Base-by-base conservation (phyloP, 768 basidiomycete genomes). In the Lactifluus hygrophoroides region DNA sequence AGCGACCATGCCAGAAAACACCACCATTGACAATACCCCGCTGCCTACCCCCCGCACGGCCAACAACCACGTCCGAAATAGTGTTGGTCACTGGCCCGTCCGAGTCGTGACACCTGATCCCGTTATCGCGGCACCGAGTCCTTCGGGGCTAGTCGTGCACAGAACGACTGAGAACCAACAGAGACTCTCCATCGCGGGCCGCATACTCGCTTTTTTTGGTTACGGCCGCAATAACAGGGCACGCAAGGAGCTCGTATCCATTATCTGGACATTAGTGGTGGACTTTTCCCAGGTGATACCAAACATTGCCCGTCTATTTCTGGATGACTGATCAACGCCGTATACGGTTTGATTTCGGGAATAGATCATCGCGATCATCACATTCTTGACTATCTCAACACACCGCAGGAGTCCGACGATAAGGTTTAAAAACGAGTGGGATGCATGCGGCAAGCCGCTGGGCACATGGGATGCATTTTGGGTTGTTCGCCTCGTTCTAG, bases 401-500 rank as follows among this genome's bases (percentile, higher is more conserved):
- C 68, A 72, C 28, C 72, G 73, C 25, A 71, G 72, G 61, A 85
- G 80, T 61, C 80, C 79, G 2, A 73, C 69, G 0, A 47, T 73
- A 37, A 67, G 69, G 2, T 61, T 56, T 3, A 53, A 72, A 40
- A 77, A 74, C 48, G 86, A 88, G 70, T 85, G 85, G 75, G 64
- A 71, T 25, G 83, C 83, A 0, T 88, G 86, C 62, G 75, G 75
- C 44, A 76, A 81, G 17, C 86, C 86, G 8, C 68, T 88, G 25
- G 86, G 87, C 6, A 71, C 75, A 2, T 88, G 86, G 86, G 78
- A 83, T 51, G 74, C 76, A 35, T 71, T 88, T 5, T 88, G 86
- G 86, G 68, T 83, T 25, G 71, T 76, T 19, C 75, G 83, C 51
- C 78, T 79, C 1, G 66, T 74, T 11, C 64, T 86, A 35, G 79